Conservation (phyloP, 2,329 filamentous ascomycete genomes). For the Aspergillus flavus region DNA sequence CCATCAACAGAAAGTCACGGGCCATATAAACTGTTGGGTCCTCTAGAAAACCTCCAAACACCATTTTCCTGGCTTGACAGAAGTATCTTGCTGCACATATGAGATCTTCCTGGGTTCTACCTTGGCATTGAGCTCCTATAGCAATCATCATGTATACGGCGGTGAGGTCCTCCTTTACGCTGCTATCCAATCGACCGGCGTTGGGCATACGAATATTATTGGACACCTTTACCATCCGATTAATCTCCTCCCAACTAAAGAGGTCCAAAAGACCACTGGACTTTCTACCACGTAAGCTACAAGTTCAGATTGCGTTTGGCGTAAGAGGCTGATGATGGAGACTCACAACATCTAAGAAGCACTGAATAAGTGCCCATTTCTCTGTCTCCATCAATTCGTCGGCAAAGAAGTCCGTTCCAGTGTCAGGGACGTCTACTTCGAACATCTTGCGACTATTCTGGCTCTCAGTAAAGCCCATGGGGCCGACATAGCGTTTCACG, state of each 20-base stretch:
- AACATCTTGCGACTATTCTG: constrained; percentile 6
- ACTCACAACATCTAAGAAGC: not conserved
- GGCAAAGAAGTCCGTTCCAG: not conserved
- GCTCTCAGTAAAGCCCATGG: not conserved
- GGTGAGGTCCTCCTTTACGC: not conserved
- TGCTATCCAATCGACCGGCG: not conserved
- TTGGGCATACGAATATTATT: not conserved
- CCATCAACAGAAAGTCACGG: constrained; percentile 57
- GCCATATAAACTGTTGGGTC: constrained; percentile 58
- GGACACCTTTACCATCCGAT: not conserved
- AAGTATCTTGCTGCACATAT: constrained; percentile 42
- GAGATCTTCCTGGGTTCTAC: constrained; percentile 41
- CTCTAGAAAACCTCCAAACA: constrained; percentile 56
- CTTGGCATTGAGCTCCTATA: constrained; percentile 54
- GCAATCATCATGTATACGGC: constrained; percentile 50
- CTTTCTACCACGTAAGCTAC: not conserved
- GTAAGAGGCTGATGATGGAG: no score
- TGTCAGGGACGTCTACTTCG: not conserved
- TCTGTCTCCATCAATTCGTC: not conserved
- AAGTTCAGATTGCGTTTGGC: not conserved
- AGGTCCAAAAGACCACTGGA: not conserved
- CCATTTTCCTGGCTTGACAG: constrained; percentile 45
- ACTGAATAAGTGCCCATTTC: not conserved
- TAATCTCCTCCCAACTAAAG: not conserved
- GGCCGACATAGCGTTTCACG: constrained; percentile 1